Conservation (phyloP, 2,329 filamentous ascomycete species). For the Amylocarpus encephaloides region DNA sequence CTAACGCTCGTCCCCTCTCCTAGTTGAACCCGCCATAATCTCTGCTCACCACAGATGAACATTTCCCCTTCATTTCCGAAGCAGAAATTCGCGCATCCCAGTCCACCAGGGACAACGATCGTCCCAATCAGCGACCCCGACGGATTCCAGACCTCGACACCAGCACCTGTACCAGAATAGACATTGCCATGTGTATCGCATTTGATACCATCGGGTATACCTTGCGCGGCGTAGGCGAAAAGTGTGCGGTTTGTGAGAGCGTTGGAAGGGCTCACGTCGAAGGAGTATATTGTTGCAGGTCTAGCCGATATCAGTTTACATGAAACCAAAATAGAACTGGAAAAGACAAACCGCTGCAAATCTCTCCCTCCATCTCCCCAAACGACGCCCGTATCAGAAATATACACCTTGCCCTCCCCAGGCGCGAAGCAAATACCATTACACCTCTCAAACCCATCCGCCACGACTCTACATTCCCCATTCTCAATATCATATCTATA, state of each 20-base stretch:
- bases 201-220: slow-evolving; percentile 55
- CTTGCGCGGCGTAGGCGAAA: slow-evolving; percentile 50
- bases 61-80: slow-evolving; percentile 27
- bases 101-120: slow-evolving; percentile 23
- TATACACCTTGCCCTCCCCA: slow-evolving; percentile 36
- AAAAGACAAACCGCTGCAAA: slow-evolving; percentile 25
- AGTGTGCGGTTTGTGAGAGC: slow-evolving; percentile 29
- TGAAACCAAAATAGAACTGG: neutral
- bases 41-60: slow-evolving; percentile 26
- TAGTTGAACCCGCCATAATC: slow-evolving; percentile 22
- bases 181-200: slow-evolving; percentile 48
- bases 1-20: slow-evolving; percentile 5
- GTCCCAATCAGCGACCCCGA: slow-evolving; percentile 48
- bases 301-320: slow-evolving; percentile 5
- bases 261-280: slow-evolving; percentile 34
- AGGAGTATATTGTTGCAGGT: slow-evolving; percentile 40
- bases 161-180: slow-evolving; percentile 49
- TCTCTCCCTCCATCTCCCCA: slow-evolving; percentile 29
- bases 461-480: slow-evolving; percentile 40
- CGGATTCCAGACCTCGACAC: slow-evolving; percentile 47
- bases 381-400: slow-evolving; percentile 36
- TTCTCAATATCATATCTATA: slow-evolving; percentile 40
- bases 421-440: slow-evolving; percentile 32
- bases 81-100: slow-evolving; percentile 27
- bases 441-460: slow-evolving; percentile 40